Percentiles rank a stretch among this genome's conserved stretches.
These are phyloP conservation scores for Thecaphora thlaspeos DNA, from an alignment of 1,284 basidiomycete genomes.

Conservation along the genomic window DNA sequence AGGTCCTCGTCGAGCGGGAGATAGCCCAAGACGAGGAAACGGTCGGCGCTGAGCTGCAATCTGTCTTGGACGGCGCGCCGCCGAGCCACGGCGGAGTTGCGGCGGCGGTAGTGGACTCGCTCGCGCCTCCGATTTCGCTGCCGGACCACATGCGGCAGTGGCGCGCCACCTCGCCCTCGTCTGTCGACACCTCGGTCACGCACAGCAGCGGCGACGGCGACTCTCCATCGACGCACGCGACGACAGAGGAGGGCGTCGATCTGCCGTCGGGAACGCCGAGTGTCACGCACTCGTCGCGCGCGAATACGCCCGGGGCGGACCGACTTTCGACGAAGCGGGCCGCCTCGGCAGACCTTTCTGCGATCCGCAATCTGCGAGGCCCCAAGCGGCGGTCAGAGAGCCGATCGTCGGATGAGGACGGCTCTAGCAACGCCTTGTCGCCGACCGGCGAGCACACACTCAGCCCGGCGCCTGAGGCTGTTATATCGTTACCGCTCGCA, in stretches of 20 bases:
- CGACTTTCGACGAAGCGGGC: conserved; percentile 35
- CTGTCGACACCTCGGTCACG: conserved; percentile 42
- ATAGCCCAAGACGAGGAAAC: conserved; percentile 25
- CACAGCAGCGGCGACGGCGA: conserved; percentile 40
- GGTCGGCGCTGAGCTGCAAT: conserved; percentile 27
- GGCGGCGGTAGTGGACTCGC: conserved; percentile 4
- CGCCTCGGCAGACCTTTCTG: conserved; percentile 37
- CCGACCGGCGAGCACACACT: not conserved
- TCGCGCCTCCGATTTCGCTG: conserved; percentile 23
- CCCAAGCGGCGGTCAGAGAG: conserved; percentile 43
- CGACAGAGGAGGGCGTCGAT: conserved; percentile 40
- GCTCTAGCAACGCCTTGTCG: not conserved
- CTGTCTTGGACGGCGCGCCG: conserved; percentile 4
- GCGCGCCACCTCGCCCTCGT: conserved; percentile 41
- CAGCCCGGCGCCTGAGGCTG: not conserved
- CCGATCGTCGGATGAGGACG: conserved; percentile 21
- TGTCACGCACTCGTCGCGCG: conserved; percentile 17
- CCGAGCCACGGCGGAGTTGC: not conserved
- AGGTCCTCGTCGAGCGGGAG: conserved; percentile 32
- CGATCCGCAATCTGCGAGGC: conserved; percentile 21
- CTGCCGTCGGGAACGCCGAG: conserved; percentile 7
- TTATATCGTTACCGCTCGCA: not conserved
- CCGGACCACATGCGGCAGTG: conserved; percentile 44
- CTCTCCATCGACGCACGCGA: conserved; percentile 37
- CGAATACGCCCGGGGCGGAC: conserved; percentile 31